A percentile compares a stretch with the other conserved stretches of the same genome.
phyloP scores from a whole-genome alignment of 352 stramenopile species.

The Globisporangium recalcitrans region DNA sequence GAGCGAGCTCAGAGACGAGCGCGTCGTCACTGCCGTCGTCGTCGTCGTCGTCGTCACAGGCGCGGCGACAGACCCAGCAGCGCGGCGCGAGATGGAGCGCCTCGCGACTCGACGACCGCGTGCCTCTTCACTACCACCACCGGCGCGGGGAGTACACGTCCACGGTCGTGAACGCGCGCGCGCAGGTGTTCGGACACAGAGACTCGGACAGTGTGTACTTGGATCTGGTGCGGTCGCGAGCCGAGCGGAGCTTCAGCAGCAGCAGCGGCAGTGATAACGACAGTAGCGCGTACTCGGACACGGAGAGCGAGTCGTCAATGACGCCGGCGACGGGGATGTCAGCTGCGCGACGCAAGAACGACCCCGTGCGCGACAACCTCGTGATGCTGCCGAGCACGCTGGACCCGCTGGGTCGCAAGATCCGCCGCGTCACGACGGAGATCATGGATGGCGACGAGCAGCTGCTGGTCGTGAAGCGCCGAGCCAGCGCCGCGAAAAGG shows the following conservation, averaged over 20 bases:
- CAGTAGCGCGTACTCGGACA: constrained; percentile 29
- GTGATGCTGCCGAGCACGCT: constrained; percentile 55
- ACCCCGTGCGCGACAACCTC: constrained; percentile 24
- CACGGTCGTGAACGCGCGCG: constrained; percentile 12
- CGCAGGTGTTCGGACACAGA: constrained; percentile 11
- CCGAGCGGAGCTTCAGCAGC: constrained; percentile 11
- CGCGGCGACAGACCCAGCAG: not conserved
- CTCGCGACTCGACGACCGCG: constrained; percentile 1
- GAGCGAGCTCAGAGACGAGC: not conserved
- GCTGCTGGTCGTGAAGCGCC: constrained; percentile 50
- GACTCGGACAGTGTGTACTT: constrained; percentile 3
- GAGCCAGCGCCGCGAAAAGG: constrained; percentile 57
- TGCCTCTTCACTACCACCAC: constrained; percentile 2
- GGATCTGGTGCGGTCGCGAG: not conserved
- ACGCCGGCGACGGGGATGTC: not conserved
- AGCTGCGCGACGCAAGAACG: constrained; percentile 11
- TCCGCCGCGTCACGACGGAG: constrained; percentile 46
- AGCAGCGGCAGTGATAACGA: constrained; percentile 7
- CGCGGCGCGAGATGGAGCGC: not conserved
- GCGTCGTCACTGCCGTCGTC: not conserved
- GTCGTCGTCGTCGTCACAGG: not conserved
- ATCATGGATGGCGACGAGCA: constrained; percentile 47
- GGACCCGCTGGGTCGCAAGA: constrained; percentile 43
- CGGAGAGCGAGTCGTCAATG: constrained; percentile 21
- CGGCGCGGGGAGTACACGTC: constrained; percentile 9